Evolutionary conservation across 306 rosid genomes (phyloP).

Genomic region (Vigna nakashimae): DNA sequence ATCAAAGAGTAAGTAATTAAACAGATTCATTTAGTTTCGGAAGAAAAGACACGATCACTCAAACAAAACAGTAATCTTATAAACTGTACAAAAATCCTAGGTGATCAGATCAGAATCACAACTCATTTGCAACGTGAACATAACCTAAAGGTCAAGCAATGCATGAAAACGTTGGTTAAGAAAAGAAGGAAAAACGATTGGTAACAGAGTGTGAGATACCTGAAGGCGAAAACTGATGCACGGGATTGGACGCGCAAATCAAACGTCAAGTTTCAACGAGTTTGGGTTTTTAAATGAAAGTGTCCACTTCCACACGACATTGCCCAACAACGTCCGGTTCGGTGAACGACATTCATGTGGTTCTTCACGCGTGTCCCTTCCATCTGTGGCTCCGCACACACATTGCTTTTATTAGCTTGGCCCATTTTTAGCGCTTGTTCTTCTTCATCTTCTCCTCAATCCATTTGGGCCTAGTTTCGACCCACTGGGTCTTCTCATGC

Average conservation of each 20-base stretch:
- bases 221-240: conserved; percentile 10
- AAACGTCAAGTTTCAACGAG: conserved; percentile 38
- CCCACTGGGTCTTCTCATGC: neutral
- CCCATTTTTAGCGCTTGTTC: conserved; percentile 19
- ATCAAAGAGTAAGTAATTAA: neutral
- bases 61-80: neutral
- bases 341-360: conserved; percentile 40
- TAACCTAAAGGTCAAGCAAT: neutral
- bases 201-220: conserved; percentile 8
- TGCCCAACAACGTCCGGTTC: conserved; percentile 41
- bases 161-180: neutral
- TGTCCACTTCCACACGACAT: neutral
- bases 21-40: neutral
- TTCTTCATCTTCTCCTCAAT: neutral
- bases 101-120: neutral
- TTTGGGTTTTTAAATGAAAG: conserved; percentile 45
- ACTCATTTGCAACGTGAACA: neutral
- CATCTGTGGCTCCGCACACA: conserved; percentile 34
- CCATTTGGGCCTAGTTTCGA: conserved; percentile 15
- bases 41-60: too few species aligned
- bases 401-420: conserved; percentile 35
- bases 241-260: conserved; percentile 29
- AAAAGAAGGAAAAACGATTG: neutral
- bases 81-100: neutral
- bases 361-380: conserved; percentile 52